A percentile compares a stretch with the other conserved stretches of the same genome.
phyloP scores from a whole-genome alignment of 2,329 filamentous ascomycete genomes.

The Colletotrichum cordylinicola region DNA sequence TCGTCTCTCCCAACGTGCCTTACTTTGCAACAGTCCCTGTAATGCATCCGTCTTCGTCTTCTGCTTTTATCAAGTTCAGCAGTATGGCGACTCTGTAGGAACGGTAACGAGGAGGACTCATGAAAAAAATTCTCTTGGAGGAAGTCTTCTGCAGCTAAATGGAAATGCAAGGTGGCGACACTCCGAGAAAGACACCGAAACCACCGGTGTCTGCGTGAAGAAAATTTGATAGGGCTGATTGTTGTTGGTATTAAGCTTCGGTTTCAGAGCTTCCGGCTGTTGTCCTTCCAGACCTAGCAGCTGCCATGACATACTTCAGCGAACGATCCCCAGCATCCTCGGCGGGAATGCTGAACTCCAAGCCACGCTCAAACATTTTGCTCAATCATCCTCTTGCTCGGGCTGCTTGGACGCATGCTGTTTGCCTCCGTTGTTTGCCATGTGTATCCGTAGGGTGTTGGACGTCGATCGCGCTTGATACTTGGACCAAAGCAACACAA shows the following conservation, averaged over 20 bases:
- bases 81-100: neutral
- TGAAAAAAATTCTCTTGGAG: neutral
- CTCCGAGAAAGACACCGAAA: neutral
- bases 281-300: neutral
- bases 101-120: neutral
- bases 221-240: neutral
- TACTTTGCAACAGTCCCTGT: neutral
- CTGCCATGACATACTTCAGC: neutral
- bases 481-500: neutral
- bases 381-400: neutral
- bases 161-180: neutral
- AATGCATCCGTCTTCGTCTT: neutral
- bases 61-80: neutral
- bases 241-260: neutral
- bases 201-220: neutral
- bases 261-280: neutral
- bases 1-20: constrained; percentile 1
- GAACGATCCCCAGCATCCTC: neutral
- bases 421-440: neutral
- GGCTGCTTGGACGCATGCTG: neutral
- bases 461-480: neutral
- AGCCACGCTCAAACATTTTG: neutral
- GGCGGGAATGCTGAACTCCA: neutral
- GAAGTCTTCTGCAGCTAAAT: neutral
- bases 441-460: neutral